phyloP scores from a whole-genome alignment of 768 basidiomycete species.

The Mycena filopes region DNA sequence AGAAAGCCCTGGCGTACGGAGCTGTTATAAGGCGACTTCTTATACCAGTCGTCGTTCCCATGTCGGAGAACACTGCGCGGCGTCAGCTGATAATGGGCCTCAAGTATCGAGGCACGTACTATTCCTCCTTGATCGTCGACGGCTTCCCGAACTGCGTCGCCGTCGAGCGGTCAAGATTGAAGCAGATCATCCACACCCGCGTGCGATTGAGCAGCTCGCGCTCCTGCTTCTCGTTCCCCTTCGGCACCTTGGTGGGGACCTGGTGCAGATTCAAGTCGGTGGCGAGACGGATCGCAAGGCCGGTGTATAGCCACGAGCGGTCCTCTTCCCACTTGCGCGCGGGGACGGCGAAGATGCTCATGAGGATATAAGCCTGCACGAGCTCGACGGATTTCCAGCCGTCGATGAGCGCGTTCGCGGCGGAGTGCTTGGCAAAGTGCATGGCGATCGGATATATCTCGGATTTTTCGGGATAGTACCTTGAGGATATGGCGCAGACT shows the following conservation, averaged over 20 bases:
- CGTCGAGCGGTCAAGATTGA: constrained; percentile 87
- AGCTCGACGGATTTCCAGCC: constrained; percentile 90
- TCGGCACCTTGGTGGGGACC: constrained; percentile 66
- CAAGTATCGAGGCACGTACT: constrained; percentile 51
- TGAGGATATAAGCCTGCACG: constrained; percentile 90
- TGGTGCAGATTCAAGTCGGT: constrained; percentile 91
- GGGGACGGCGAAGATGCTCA: constrained; percentile 84
- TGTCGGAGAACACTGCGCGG: constrained; percentile 69
- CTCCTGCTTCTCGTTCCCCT: constrained; percentile 72
- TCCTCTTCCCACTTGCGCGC: constrained; percentile 91
- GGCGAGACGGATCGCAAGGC: constrained; percentile 89
- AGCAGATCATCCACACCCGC: constrained; percentile 92
- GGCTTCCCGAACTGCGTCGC: constrained; percentile 93
- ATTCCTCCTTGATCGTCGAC: constrained; percentile 88
- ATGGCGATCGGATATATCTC: constrained; percentile 90
- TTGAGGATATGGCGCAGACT: constrained; percentile 89
- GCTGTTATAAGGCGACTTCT: constrained; percentile 69
- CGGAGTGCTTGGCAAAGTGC: constrained; percentile 88
- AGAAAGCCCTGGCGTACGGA: constrained; percentile 48
- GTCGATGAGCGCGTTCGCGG: constrained; percentile 82
- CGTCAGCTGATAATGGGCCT: neutral
- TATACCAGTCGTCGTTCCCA: constrained; percentile 77
- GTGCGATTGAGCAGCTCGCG: constrained; percentile 87
- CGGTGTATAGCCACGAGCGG: constrained; percentile 89
- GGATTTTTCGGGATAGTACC: constrained; percentile 82